Evolutionary conservation across 805 yeast species (phyloP).

Genomic region (Metschnikowia bowlesiae): DNA sequence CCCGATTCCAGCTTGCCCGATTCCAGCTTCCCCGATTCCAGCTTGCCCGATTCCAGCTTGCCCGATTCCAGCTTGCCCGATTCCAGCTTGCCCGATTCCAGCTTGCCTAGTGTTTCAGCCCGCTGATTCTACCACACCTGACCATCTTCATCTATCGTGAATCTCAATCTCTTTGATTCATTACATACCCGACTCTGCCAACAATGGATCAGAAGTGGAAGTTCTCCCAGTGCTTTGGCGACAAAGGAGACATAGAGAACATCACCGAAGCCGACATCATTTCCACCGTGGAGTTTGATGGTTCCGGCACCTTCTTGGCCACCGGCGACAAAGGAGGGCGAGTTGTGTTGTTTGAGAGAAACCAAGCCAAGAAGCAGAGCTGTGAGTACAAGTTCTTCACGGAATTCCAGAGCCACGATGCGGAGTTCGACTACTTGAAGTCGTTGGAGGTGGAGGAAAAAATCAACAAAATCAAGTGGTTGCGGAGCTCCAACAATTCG

Average conservation of each 20-base stretch:
- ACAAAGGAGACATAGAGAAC: slow-evolving; percentile 92
- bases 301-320: slow-evolving; percentile 90
- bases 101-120: too few species aligned
- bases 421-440: slow-evolving; percentile 95
- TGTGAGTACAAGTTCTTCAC: slow-evolving; percentile 96
- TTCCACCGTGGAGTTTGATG: slow-evolving; percentile 94
- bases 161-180: too few species aligned
- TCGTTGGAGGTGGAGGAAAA: slow-evolving; percentile 96
- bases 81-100: too few species aligned
- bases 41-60: too few species aligned
- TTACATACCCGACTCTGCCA: too few species aligned
- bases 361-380: slow-evolving; percentile 52
- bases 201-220: slow-evolving; percentile 54
- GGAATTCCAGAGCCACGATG: slow-evolving; percentile 97
- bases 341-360: slow-evolving; percentile 91
- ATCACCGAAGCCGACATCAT: slow-evolving; percentile 97
- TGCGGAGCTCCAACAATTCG: slow-evolving; percentile 82
- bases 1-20: too few species aligned
- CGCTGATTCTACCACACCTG: too few species aligned
- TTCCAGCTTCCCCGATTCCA: too few species aligned
- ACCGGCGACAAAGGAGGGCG: slow-evolving; percentile 99
- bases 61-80: too few species aligned
- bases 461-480: slow-evolving; percentile 96
- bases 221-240: slow-evolving; percentile 97
- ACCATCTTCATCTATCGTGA: too few species aligned